Evolutionary conservation across 2,329 filamentous ascomycete species (phyloP).

Genomic region (Cordyceps farinosa): DNA sequence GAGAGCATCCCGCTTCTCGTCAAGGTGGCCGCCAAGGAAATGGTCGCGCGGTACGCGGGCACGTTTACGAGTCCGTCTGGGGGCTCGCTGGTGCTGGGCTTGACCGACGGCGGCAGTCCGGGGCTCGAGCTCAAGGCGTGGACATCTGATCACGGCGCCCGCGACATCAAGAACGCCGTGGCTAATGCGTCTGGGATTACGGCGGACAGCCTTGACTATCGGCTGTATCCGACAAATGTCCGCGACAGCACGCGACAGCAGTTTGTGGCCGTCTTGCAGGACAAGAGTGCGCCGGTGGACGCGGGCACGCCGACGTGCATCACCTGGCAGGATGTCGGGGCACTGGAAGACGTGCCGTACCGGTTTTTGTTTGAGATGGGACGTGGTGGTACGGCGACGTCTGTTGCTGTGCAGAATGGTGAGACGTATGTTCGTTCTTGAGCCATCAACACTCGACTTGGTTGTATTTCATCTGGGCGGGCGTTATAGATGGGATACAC

Average conservation of each 20-base stretch:
- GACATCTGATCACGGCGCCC: not conserved
- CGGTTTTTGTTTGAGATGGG: slow-evolving; percentile 8
- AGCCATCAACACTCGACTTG: not conserved
- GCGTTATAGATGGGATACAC: too few relatives aligned
- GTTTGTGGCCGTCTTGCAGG: slow-evolving; percentile 31
- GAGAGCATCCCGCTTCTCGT: slow-evolving; percentile 22
- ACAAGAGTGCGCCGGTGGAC: slow-evolving; percentile 29
- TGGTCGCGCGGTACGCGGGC: slow-evolving; percentile 21
- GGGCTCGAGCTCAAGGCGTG: slow-evolving; percentile 27
- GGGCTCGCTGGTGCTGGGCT: not conserved
- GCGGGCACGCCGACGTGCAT: slow-evolving; percentile 34
- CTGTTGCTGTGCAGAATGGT: not conserved
- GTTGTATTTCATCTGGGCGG: too few relatives aligned
- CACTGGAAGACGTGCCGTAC: not conserved
- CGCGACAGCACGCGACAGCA: slow-evolving; percentile 22
- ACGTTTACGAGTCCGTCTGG: slow-evolving; percentile 10
- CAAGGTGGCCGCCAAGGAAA: slow-evolving; percentile 21
- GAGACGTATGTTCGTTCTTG: not conserved
- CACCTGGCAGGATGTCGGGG: slow-evolving; percentile 24
- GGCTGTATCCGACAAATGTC: slow-evolving; percentile 31
- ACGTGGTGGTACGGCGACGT: not conserved
- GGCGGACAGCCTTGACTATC: slow-evolving; percentile 26
- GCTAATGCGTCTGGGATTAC: slow-evolving; percentile 25
- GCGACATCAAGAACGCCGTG: slow-evolving; percentile 22
- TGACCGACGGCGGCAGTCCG: slow-evolving; percentile 18